Conservation (phyloP, 805 yeast species). For the Blastobotrys attinorum region DNA sequence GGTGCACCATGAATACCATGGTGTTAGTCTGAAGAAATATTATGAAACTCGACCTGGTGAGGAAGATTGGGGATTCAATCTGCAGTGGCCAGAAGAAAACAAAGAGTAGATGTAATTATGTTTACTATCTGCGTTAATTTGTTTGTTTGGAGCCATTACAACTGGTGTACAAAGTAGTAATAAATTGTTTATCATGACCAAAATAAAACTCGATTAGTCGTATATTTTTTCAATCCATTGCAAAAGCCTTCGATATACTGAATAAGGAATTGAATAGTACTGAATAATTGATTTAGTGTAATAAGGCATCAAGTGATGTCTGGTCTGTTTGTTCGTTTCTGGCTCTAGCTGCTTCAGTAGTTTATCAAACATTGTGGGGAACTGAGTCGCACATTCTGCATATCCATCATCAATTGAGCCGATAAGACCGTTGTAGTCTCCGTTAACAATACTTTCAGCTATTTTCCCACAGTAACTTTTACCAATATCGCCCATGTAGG, state of each 20-base stretch:
- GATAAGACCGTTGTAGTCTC: no score
- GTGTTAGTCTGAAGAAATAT: slow-evolving; percentile 58
- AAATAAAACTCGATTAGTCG: background rate
- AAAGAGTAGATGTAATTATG: background rate
- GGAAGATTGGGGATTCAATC: slow-evolving; percentile 46
- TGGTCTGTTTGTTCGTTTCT: background rate
- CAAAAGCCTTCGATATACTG: background rate
- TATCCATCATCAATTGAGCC: no score
- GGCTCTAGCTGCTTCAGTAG: background rate
- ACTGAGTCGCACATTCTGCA: background rate
- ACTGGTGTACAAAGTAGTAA: no score
- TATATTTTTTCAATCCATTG: background rate
- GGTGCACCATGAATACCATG: slow-evolving; percentile 75
- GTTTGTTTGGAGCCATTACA: no score
- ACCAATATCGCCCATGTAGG: background rate
- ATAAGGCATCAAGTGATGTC: background rate
- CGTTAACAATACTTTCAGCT: background rate
- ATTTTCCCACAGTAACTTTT: background rate
- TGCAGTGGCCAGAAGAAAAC: slow-evolving; percentile 5
- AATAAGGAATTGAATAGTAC: background rate
- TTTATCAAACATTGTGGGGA: background rate
- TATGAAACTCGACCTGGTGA: slow-evolving; percentile 43
- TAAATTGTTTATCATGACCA: background rate
- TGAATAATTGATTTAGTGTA: background rate
- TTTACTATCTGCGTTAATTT: no score